Evolutionary conservation across 2,329 filamentous ascomycete genomes (phyloP), one percentile per base, ranked within the genome.

Genomic region (Pseudogymnoascus sp.): DNA sequence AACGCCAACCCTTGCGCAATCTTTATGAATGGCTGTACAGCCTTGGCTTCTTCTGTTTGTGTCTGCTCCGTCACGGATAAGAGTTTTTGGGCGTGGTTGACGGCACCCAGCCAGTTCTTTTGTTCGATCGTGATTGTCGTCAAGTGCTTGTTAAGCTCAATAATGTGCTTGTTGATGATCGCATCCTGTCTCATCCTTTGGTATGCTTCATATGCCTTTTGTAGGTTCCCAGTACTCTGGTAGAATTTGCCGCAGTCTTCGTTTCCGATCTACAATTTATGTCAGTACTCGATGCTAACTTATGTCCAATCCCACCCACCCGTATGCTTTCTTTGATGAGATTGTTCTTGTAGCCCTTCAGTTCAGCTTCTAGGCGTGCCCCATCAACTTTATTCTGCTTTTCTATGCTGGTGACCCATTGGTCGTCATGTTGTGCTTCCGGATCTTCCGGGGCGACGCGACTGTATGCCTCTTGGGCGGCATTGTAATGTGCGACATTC

Each of bases 251-350:
- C 94, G 4, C 97, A 78, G 68, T 97, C 94, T 73, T 97, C 91
- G 68, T 97, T 89, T 47, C 91, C 93, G 86, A 97, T 97, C 90
- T 96, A 67, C 16, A 47, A 16, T 39, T 47, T 4, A 30, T 28
- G 28, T 54, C 28, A 54, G 9, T 54, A 32, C 6, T 32, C 7
- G 25, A 25, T 30, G 25, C 12, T 32, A 20, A n/a, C 18, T 18
- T 9, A 2, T 3, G 28, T 32, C n/a, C 47, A 14, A 18, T 32
- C 25, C 25, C 18, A 39, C 81, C 61, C 79, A 95, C 91, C 67
- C 92, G 78, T 69, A 97, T 96, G 76, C 91, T 97, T 76, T 99
- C 94, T 72, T 97, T 96, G 68, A 99, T 91, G 43, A 97, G 77
- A 69, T 97, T 99, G 71, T 97, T 96, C 75, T 94, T 96, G 74